phyloP scores from a whole-genome alignment of 257 asterid genomes.

The Handroanthus guayacan region DNA sequence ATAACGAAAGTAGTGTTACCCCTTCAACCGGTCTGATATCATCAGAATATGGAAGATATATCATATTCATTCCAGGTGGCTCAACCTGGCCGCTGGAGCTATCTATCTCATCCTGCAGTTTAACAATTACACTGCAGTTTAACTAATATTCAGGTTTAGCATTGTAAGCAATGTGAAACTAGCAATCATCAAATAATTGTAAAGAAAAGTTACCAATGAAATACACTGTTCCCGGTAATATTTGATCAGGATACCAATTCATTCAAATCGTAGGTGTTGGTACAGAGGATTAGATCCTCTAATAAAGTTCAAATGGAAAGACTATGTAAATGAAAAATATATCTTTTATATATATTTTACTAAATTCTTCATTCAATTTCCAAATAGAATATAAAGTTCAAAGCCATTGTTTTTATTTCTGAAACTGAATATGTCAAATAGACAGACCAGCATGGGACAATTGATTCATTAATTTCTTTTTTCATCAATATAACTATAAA shows the following conservation, averaged over 20 bases:
- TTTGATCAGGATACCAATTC: neutral
- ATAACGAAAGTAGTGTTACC: constrained; percentile 48
- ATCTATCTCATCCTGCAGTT: constrained; percentile 79
- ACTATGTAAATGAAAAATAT: too few species aligned
- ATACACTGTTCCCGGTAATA: neutral
- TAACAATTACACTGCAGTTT: constrained; percentile 19
- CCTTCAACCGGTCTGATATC: constrained; percentile 93
- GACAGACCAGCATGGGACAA: too few species aligned
- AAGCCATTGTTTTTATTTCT: too few species aligned
- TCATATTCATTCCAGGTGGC: constrained; percentile 99
- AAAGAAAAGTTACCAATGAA: neutral
- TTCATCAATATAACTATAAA: too few species aligned
- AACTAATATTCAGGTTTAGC: constrained; percentile 30
- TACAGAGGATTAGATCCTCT: constrained; percentile 8
- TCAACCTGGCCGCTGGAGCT: constrained; percentile 87
- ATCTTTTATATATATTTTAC: too few species aligned
- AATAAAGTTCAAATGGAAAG: constrained; percentile 22
- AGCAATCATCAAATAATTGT: constrained; percentile 5
- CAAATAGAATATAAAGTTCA: too few species aligned
- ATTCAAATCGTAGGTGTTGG: neutral
- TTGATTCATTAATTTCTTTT: too few species aligned
- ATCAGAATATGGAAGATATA: constrained; percentile 93
- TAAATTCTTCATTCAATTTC: too few species aligned
- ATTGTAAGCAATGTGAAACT: neutral
- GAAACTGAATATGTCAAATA: too few species aligned